Percentiles rank a stretch among this genome's conserved stretches.
Evolutionary conservation across 164 flowering plant genomes (phyloP).

Genomic region (Umbellularia californica): DNA sequence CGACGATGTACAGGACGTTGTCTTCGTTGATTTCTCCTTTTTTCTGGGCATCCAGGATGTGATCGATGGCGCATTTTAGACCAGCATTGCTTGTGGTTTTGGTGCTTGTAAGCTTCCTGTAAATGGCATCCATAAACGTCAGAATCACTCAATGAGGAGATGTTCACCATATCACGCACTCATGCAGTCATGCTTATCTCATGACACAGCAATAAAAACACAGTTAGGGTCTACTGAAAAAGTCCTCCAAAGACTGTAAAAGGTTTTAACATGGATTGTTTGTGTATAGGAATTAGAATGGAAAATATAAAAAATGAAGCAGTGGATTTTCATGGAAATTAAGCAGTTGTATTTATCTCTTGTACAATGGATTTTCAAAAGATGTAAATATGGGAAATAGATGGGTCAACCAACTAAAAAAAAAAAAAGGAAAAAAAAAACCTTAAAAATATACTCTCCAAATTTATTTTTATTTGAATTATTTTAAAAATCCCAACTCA

Average conservation of each 20-base stretch:
- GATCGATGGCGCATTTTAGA: conserved; percentile 84
- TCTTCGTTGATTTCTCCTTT: conserved; percentile 95
- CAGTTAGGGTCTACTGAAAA: background rate
- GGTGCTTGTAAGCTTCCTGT: conserved; percentile 63
- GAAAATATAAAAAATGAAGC: background rate
- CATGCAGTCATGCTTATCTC: background rate
- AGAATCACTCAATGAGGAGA: background rate
- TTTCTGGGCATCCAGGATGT: conserved; percentile 75
- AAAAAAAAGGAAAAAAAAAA: no score
- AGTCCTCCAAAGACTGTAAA: background rate
- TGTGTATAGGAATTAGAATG: background rate
- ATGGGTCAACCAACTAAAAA: no score
- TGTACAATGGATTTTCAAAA: no score
- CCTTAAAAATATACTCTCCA: no score
- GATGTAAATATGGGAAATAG: no score
- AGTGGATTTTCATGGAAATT: no score
- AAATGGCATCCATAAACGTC: background rate
- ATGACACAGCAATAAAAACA: background rate
- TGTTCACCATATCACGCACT: background rate
- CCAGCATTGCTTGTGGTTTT: conserved; percentile 34
- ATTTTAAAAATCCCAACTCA: no score
- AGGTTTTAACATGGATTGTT: background rate
- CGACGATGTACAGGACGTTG: conserved; percentile 89
- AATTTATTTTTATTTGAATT: no score
- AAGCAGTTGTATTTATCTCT: no score